Evolutionary conservation across 1,139 yeast genomes (phyloP), one percentile per base, ranked within the genome.

Genomic region (Magnusiomyces sp.): DNA sequence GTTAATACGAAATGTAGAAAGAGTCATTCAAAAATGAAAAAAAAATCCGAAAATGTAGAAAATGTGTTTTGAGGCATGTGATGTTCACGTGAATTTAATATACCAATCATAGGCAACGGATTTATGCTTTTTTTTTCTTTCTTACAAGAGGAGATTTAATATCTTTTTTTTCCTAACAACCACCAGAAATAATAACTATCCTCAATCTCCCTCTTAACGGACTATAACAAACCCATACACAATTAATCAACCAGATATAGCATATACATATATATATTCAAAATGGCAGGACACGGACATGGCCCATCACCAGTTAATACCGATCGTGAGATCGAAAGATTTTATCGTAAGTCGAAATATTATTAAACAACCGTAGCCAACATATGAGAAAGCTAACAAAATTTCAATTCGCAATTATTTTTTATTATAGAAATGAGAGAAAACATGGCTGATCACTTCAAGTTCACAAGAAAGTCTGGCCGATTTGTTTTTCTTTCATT

Each of bases 321-420:
- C 23, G 40, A 38, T 38, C 13, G 27, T 38, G 67, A 66, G 43
- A 63, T 66, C 52, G 70, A 66, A 60, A 59, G 58, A 59, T 65
- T 62, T 55, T 63, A 63, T 54, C 56, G 61, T 56, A 55, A 51
- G 59, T 50, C 32, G n/a, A 14, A 14, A n/a, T 9, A 19, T 33
- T 14, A 7, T 13, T 20, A 44, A 33, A 13, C 16, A n/a, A n/a
- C n/a, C n/a, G n/a, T n/a, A n/a, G n/a, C n/a, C n/a, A n/a, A n/a
- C n/a, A n/a, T 16, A 10, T 11, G 31, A 33, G n/a, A n/a, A 19
- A 16, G 19, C 45, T 14, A 31, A 9, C 16, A 29, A 32, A 20
- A 45, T 41, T 23, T 34, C 40, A 23, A 34, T 45, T 38, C 43
- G 48, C 33, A 42, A 38, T 33, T 38, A 10, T 44, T 32, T 43